These are phyloP conservation scores for Aspergillus japonicus DNA, from an alignment of 2,329 filamentous ascomycete genomes.

Conservation along the genomic window DNA sequence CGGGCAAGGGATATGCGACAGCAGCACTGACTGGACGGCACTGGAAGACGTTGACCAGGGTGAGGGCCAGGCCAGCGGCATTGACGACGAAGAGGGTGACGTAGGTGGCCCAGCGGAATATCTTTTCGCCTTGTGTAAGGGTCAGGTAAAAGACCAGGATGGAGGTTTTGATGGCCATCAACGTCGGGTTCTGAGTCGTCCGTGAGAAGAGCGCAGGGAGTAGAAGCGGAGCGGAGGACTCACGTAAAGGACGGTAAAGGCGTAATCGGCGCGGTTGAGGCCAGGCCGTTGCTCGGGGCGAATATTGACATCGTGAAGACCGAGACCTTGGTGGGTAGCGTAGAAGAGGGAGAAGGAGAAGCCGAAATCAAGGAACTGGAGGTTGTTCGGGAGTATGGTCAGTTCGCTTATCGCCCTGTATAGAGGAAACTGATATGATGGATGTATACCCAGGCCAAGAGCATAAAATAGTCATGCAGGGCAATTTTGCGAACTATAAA, in stretches of 20 bases:
- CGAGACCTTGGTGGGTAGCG: slow-evolving; percentile 44
- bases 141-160: slow-evolving; percentile 87
- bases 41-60: slow-evolving; percentile 83
- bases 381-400: neutral
- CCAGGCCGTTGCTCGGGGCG: slow-evolving; percentile 25
- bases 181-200: slow-evolving; percentile 69
- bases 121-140: slow-evolving; percentile 72
- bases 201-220: slow-evolving; percentile 12
- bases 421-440: neutral
- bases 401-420: neutral
- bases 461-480: slow-evolving; percentile 78
- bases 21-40: slow-evolving; percentile 72
- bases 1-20: slow-evolving; percentile 54
- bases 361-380: slow-evolving; percentile 45
- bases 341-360: slow-evolving; percentile 49
- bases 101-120: slow-evolving; percentile 82
- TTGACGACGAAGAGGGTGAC: slow-evolving; percentile 75
- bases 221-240: slow-evolving; percentile 20
- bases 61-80: slow-evolving; percentile 72
- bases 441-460: slow-evolving; percentile 67
- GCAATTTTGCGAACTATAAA: slow-evolving; percentile 70
- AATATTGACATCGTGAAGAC: slow-evolving; percentile 43
- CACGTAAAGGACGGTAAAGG: slow-evolving; percentile 61
- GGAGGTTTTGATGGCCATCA: slow-evolving; percentile 92
- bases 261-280: slow-evolving; percentile 55